Conservation (phyloP, 2,329 filamentous ascomycete species). For the Hypoxylon sp. region DNA sequence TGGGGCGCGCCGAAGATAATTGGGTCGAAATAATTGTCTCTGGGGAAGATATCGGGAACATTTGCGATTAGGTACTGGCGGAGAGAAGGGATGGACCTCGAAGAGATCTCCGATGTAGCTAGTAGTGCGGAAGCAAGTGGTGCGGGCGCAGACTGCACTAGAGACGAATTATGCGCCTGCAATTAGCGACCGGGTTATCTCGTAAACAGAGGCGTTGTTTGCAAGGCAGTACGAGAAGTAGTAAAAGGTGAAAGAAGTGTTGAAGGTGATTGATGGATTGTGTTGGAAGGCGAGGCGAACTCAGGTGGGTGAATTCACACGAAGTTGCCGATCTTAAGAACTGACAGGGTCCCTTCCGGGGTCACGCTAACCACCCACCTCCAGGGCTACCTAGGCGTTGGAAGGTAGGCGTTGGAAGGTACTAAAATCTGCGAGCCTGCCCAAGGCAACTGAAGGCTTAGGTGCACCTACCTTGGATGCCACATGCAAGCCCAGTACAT, state of each 20-base stretch:
- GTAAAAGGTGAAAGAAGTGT: constrained; percentile 6
- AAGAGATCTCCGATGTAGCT: constrained; percentile 24
- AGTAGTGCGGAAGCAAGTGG: constrained; percentile 6
- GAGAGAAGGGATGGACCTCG: constrained; percentile 36
- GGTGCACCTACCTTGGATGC: constrained; percentile 3
- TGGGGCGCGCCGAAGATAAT: constrained; percentile 43
- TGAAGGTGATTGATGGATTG: constrained; percentile 22
- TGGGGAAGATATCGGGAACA: constrained; percentile 48
- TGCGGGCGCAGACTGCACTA: constrained; percentile 26
- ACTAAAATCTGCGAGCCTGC: constrained; percentile 42
- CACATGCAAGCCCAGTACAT: neutral
- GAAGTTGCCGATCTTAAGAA: constrained; percentile 27
- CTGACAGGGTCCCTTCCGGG: constrained; percentile 20
- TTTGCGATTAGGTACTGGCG: constrained; percentile 46
- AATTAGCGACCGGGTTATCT: constrained; percentile 3
- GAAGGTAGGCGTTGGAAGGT: no score
- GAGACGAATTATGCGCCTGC: constrained; percentile 26
- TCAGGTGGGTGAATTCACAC: constrained; percentile 29
- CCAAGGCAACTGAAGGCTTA: constrained; percentile 17
- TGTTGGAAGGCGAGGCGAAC: constrained; percentile 17
- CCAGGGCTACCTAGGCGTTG: no score
- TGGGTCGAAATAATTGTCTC: constrained; percentile 46
- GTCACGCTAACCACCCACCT: constrained; percentile 22
- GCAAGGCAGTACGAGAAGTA: constrained; percentile 8
- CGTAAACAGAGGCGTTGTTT: constrained; percentile 15